Base-by-base conservation (phyloP, 1,139 yeast genomes). In the Debaryomyces subglobosus region DNA sequence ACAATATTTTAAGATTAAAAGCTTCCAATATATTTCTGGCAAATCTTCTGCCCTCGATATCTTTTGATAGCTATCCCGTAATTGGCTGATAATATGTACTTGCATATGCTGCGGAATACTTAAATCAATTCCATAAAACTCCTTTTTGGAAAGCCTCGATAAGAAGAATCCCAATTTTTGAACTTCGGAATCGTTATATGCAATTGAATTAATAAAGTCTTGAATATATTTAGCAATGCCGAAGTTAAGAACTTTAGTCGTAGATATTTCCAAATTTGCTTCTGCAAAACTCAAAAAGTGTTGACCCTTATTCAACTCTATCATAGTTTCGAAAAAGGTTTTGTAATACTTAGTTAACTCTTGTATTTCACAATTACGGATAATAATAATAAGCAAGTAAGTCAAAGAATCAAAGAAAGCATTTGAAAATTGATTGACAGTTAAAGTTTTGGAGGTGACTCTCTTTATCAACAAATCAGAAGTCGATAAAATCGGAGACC, bases 321-420 rank as follows among this genome's bases (percentile, higher is more conserved):
- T 50, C 45, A 76, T 60, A 35, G 67, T 65, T 4, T 73, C 71
- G 49, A 79, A 69, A 20, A 81, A 57, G n/a, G 56, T 53, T 38
- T 71, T 69, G 58, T 84, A 85, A 46, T 63, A 65, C 53, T 72
- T 78, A 2, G 84, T 77, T 44, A 86, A 65, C 2, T 70, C 65
- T 45, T 73, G 69, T n/a, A 78, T 60, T 39, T 82, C 84, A 53
- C 83, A 71, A 58, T 87, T 87, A 72, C 92, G 82, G 47, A 85
- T 63, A 10, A 83, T 53, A 4, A 80, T 66, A 1, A 82, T 66
- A 42, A 79, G 69, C 39, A 81, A 63, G 54, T 75, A 79, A 10
- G 69, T 63, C 44, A 76, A 53, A 0, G 76, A 61, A 49, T 74
- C 73, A 49, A 61, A 52, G 29, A 68, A 53, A 1, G 48, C 21